A percentile compares a stretch with the other conserved stretches of the same genome.
phyloP scores from a whole-genome alignment of 257 asterid species.

The Gynochthodes officinalis region DNA sequence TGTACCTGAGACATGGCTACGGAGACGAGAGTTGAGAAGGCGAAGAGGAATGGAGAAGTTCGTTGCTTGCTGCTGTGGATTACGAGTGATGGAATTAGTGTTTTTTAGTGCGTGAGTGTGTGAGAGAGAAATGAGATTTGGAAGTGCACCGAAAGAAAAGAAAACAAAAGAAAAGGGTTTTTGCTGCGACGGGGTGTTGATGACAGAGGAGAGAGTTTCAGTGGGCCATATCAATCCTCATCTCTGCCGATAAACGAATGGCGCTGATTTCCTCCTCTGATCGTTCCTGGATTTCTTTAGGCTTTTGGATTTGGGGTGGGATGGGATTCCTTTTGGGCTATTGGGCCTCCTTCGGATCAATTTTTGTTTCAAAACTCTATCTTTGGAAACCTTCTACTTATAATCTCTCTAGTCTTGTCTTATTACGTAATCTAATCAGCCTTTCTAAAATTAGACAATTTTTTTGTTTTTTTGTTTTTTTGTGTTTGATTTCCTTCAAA shows the following conservation, averaged over 20 bases:
- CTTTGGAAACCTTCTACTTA: no score
- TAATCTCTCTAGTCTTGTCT: no score
- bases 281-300: neutral
- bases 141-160: constrained; percentile 8
- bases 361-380: no score
- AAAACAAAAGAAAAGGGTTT: constrained; percentile 8
- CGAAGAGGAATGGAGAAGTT: constrained; percentile 2
- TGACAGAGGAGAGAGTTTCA: no score
- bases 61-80: constrained; percentile 21
- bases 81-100: neutral
- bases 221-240: constrained; percentile 18
- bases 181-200: neutral
- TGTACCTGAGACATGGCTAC: constrained; percentile 44
- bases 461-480: no score
- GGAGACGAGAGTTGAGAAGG: constrained; percentile 20
- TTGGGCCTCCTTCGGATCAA: no score
- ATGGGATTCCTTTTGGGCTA: neutral
- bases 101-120: constrained; percentile 1
- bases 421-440: no score
- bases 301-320: neutral
- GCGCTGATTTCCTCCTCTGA: constrained; percentile 3
- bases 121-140: constrained; percentile 16
- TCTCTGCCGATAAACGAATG: constrained; percentile 8
- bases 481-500: no score
- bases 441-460: no score